Evolutionary conservation across 352 stramenopile genomes (phyloP).

Genomic region (Aphanomyces stellatus): DNA sequence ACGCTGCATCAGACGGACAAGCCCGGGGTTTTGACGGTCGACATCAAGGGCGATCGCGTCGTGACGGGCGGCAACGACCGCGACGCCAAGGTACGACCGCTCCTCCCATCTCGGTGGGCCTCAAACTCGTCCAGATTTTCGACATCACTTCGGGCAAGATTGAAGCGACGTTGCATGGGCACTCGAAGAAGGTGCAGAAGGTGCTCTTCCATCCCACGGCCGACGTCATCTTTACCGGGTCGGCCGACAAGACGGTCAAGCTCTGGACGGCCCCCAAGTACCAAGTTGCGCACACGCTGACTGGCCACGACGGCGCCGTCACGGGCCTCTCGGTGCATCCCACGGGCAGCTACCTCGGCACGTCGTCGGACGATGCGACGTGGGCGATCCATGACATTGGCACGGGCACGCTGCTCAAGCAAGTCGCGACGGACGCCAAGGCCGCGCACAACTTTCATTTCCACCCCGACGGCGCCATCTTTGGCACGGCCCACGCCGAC

Average conservation of each 20-base stretch:
- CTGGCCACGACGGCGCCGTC: slow-evolving; percentile 49
- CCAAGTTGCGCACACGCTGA: slow-evolving; percentile 45
- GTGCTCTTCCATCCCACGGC: slow-evolving; percentile 64
- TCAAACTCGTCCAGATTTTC: slow-evolving; percentile 35
- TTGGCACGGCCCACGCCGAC: slow-evolving; percentile 56
- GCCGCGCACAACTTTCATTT: slow-evolving; percentile 46
- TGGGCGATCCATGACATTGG: slow-evolving; percentile 82
- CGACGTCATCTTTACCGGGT: slow-evolving; percentile 58
- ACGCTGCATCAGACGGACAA: slow-evolving; percentile 68
- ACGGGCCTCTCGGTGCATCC: slow-evolving; percentile 68
- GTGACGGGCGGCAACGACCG: slow-evolving; percentile 80
- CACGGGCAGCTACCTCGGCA: slow-evolving; percentile 72
- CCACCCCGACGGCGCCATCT: slow-evolving; percentile 94
- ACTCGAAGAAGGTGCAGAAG: slow-evolving; percentile 79
- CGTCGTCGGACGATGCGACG: slow-evolving; percentile 61
- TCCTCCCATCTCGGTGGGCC: not conserved
- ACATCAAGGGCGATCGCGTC: slow-evolving; percentile 47
- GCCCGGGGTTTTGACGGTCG: slow-evolving; percentile 48
- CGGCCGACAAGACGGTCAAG: slow-evolving; percentile 77
- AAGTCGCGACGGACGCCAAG: slow-evolving; percentile 43
- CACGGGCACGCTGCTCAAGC: slow-evolving; percentile 41
- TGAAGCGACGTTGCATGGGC: slow-evolving; percentile 58
- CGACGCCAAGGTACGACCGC: slow-evolving; percentile 34
- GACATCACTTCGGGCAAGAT: slow-evolving; percentile 65
- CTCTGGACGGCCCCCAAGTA: slow-evolving; percentile 52